phyloP scores from a whole-genome alignment of 352 stramenopile species.

The Globisporangium orthogonon region DNA sequence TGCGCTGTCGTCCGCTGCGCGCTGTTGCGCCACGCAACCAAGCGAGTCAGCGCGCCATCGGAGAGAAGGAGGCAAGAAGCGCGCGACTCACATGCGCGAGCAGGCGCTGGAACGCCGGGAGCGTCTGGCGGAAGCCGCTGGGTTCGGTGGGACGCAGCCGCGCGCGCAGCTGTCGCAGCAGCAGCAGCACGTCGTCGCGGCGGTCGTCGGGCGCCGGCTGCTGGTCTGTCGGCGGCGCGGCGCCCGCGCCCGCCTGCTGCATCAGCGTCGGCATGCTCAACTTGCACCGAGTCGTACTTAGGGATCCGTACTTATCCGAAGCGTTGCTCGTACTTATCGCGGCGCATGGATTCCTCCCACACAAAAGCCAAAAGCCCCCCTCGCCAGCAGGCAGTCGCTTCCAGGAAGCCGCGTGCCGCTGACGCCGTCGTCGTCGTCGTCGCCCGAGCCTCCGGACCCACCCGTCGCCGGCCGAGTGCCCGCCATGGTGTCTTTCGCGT shows the following conservation, averaged over 20 bases:
- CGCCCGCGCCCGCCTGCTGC: too few species aligned
- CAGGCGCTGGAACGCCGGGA: background rate
- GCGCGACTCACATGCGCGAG: background rate
- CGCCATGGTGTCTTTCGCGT: slow-evolving; percentile 87
- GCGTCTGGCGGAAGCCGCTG: background rate
- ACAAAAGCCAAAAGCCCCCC: too few species aligned
- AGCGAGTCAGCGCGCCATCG: background rate
- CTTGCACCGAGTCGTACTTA: too few species aligned
- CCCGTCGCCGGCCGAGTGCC: slow-evolving; percentile 2
- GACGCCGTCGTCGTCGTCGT: too few species aligned
- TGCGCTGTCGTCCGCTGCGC: background rate
- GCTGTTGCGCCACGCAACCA: background rate
- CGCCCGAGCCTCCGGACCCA: too few species aligned
- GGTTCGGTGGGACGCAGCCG: background rate
- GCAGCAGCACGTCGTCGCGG: background rate
- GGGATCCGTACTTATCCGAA: too few species aligned
- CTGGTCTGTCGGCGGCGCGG: background rate
- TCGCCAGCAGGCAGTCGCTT: too few species aligned
- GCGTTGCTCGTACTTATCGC: too few species aligned
- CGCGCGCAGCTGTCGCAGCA: background rate
- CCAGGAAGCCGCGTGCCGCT: background rate
- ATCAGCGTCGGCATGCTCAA: too few species aligned
- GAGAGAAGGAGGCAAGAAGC: background rate
- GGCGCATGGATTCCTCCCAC: too few species aligned
- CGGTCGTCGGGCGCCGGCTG: background rate